A percentile compares a stretch with the other conserved stretches of the same genome.
Evolutionary conservation across 768 basidiomycete genomes (phyloP).

Genomic region (Russula vinacea): DNA sequence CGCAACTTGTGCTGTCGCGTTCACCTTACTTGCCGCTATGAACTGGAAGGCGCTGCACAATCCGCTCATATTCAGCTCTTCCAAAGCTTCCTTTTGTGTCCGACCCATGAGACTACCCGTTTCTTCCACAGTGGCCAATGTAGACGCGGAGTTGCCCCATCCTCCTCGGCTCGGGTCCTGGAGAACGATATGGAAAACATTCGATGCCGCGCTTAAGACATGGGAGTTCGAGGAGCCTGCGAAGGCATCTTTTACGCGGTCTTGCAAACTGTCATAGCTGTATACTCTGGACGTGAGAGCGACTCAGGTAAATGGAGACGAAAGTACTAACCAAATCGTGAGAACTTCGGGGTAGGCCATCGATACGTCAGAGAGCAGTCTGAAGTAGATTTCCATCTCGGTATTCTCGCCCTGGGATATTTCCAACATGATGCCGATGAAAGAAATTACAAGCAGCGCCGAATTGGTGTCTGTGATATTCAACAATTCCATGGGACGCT

Average conservation of each 20-base stretch:
- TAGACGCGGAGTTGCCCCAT: conserved; percentile 57
- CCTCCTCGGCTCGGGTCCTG: conserved; percentile 48
- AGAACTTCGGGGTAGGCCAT: conserved; percentile 67
- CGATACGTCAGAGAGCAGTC: conserved; percentile 69
- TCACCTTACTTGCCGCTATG: conserved; percentile 44
- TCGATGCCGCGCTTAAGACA: conserved; percentile 70
- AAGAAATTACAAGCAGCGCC: conserved; percentile 71
- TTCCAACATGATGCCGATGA: conserved; percentile 69
- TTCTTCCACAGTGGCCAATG: conserved; percentile 63
- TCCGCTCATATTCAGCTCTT: conserved; percentile 71
- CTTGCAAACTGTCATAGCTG: conserved; percentile 75
- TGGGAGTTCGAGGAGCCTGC: conserved; percentile 66
- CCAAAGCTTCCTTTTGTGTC: conserved; percentile 56
- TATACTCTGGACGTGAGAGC: conserved; percentile 6
- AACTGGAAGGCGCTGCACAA: conserved; percentile 72
- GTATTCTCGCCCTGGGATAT: conserved; percentile 76
- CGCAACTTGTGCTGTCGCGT: conserved; percentile 56
- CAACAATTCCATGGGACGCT: conserved; percentile 54
- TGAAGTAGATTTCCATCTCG: conserved; percentile 79
- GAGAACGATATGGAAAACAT: conserved; percentile 67
- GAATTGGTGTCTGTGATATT: conserved; percentile 58
- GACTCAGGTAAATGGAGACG: not conserved
- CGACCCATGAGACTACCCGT: conserved; percentile 41
- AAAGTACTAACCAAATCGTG: conserved; percentile 59
- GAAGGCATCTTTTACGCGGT: conserved; percentile 69